Evolutionary conservation across 2,329 filamentous ascomycete species (phyloP), one percentile per base, ranked within the genome.

Genomic region (Ophiosphaerella korrae): DNA sequence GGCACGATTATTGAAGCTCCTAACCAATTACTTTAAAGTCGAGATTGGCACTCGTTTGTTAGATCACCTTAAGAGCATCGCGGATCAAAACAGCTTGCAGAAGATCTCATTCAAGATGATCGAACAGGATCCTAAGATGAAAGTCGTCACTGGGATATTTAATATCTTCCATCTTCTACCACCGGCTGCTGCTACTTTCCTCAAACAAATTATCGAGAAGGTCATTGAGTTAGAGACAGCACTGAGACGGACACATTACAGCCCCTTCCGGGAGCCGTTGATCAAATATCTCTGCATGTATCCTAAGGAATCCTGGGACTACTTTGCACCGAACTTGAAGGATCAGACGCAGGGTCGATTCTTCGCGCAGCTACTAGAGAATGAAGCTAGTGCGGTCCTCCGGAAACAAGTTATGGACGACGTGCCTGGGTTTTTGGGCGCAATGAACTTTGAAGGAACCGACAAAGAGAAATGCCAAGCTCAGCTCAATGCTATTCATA

Each of bases 21-120:
- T 99, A 14, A 99, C 93, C 0, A 97, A 94, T 52, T 99, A 99
- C 73, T 99, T 99, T 77, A 99, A 99, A 75, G 92, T 97, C 1
- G 94, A 99, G 71, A 99, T 99, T 46, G 95, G 94, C 6, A 85
- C 90, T 18, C 85, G 94, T 21, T 77, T 99, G n/a, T 80, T 99
- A 8, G 93, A 97, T 58, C 94, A 99, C 65, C 88, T 97, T 75
- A 93, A 93, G 68, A 84, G 88, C 9, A 92, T 99, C 57, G 92
- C 93, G 1, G 92, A 97, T 51, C 84, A 89, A 2, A 82, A 80
- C 44, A 83, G 86, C 12, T 78, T 97, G 60, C 92, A 97, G 71
- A 90, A 92, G 66, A 90, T 94, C 1, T 97, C 93, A 0, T 99
- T 99, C 73, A 92, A 88, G 1, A 87, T 97, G 60, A 90, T 97